phyloP scores from a whole-genome alignment of 441 rosid species.

The Rhodomyrtus psidioides region DNA sequence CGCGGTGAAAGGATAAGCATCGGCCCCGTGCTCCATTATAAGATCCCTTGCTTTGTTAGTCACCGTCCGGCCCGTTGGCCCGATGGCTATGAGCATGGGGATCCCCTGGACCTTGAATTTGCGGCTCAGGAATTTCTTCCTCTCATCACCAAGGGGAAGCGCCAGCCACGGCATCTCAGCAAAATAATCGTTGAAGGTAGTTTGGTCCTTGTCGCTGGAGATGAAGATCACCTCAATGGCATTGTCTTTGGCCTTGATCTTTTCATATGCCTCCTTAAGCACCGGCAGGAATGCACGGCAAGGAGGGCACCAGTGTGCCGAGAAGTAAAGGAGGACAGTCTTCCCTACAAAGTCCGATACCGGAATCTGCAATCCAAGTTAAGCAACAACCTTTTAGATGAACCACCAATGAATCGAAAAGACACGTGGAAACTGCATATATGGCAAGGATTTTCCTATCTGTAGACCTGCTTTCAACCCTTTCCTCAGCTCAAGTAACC shows the following conservation, averaged over 20 bases:
- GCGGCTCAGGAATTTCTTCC: conserved; percentile 44
- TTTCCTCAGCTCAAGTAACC: not conserved
- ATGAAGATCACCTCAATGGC: conserved; percentile 69
- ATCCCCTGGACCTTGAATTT: conserved; percentile 62
- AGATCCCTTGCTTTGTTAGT: conserved; percentile 46
- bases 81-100: conserved; percentile 60
- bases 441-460: not conserved
- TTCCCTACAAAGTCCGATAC: conserved; percentile 64
- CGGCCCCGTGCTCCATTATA: conserved; percentile 38
- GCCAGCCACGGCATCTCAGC: conserved; percentile 78
- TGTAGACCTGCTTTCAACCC: not conserved
- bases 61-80: conserved; percentile 52
- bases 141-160: conserved; percentile 61
- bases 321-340: conserved; percentile 63
- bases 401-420: not conserved
- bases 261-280: conserved; percentile 46
- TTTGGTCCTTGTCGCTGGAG: conserved; percentile 50
- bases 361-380: conserved; percentile 27
- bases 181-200: conserved; percentile 49
- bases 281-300: conserved; percentile 65
- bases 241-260: conserved; percentile 46
- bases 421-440: not conserved
- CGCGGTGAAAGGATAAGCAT: conserved; percentile 65
- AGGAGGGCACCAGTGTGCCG: conserved; percentile 85
- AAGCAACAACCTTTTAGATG: not conserved